Conservation (phyloP, 805 yeast species). For the Hanseniaspora clermontiae region DNA sequence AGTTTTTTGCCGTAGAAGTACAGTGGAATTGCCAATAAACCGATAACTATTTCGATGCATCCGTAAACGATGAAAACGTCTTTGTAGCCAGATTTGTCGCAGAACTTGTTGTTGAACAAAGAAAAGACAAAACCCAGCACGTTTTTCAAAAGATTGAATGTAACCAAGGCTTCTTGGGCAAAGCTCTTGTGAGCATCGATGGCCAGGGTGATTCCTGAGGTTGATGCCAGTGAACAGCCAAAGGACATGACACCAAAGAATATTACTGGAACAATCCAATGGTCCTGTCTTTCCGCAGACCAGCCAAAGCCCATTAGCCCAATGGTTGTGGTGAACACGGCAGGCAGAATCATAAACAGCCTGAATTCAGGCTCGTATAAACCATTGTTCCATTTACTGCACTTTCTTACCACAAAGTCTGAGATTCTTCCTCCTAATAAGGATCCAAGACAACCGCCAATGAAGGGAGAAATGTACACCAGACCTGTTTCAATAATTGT, state of each 20-base stretch:
- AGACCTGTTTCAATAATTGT: conserved; percentile 38
- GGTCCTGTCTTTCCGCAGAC: conserved; percentile 36
- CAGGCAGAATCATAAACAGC: conserved; percentile 30
- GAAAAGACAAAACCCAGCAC: conserved; percentile 44
- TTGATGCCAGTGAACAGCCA: conserved; percentile 50
- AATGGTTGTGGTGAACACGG: conserved; percentile 31
- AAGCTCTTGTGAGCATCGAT: conserved; percentile 45
- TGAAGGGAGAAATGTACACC: conserved; percentile 42
- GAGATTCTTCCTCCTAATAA: conserved; percentile 39
- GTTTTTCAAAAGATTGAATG: conserved; percentile 44
- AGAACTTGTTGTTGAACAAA: conserved; percentile 40
- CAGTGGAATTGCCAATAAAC: conserved; percentile 38
- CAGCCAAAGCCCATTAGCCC: conserved; percentile 52
- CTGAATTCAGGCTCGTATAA: conserved; percentile 49
- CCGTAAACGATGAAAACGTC: conserved; percentile 43
- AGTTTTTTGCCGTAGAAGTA: conserved; percentile 42
- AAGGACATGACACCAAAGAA: conserved; percentile 46
- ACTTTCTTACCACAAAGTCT: conserved; percentile 35
- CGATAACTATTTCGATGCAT: conserved; percentile 36
- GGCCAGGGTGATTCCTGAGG: conserved; percentile 47
- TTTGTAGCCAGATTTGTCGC: conserved; percentile 32
- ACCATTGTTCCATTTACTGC: conserved; percentile 39
- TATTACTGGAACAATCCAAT: conserved; percentile 47
- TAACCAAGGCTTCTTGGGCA: conserved; percentile 48
- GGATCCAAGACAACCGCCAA: conserved; percentile 48